Conservation (phyloP, 805 yeast species). For the Suhomyces canberraensis region DNA sequence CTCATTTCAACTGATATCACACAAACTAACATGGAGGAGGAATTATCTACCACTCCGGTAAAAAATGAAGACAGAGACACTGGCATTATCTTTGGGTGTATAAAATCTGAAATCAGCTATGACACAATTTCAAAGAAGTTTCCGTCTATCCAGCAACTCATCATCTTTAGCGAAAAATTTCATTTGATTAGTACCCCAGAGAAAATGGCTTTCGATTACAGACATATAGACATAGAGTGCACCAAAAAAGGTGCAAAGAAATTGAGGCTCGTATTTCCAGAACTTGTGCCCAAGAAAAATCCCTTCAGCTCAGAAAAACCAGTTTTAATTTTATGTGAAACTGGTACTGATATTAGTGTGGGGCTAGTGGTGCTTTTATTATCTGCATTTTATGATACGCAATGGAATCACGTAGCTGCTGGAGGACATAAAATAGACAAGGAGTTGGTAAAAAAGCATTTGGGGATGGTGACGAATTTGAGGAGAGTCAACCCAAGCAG, state of each 20-base stretch:
- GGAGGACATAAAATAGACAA: slow-evolving; percentile 36
- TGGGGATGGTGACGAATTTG: slow-evolving; percentile 46
- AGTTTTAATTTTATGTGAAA: slow-evolving; percentile 55
- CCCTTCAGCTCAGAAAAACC: slow-evolving; percentile 12
- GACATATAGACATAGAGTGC: slow-evolving; percentile 20
- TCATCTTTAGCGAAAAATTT: slow-evolving; percentile 23
- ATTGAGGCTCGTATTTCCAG: slow-evolving; percentile 47
- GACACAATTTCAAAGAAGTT: not conserved
- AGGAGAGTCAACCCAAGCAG: slow-evolving; percentile 72
- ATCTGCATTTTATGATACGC: slow-evolving; percentile 41
- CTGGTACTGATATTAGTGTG: slow-evolving; percentile 64
- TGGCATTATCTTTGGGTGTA: slow-evolving; percentile 26
- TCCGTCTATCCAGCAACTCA: slow-evolving; percentile 11
- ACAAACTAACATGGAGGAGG: not conserved
- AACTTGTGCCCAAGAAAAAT: slow-evolving; percentile 29
- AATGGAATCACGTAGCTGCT: slow-evolving; percentile 32
- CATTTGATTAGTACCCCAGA: slow-evolving; percentile 11
- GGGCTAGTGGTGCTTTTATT: slow-evolving; percentile 56
- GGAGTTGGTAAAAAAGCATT: slow-evolving; percentile 51
- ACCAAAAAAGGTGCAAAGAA: slow-evolving; percentile 67
- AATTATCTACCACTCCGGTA: slow-evolving; percentile 13
- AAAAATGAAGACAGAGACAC: slow-evolving; percentile 17
- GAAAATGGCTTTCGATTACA: slow-evolving; percentile 5
- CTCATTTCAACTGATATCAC: not conserved
- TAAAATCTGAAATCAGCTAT: slow-evolving; percentile 14